Conservation (phyloP, 345 rosid species). For the Eucalyptus viminalis region DNA sequence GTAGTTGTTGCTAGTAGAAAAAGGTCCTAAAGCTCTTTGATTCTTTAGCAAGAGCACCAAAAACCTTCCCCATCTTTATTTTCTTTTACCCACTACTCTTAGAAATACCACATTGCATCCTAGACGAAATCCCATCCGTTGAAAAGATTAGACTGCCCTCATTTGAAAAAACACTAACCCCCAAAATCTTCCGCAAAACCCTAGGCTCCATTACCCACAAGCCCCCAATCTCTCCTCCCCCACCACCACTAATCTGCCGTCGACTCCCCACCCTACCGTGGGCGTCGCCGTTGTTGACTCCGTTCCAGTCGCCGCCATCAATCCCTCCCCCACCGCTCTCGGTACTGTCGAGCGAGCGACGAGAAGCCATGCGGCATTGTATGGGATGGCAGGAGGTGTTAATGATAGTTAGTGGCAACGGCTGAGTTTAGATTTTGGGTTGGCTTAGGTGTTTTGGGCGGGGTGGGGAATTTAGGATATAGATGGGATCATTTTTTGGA, state of each 20-base stretch:
- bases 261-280: neutral
- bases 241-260: neutral
- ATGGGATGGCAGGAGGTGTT: neutral
- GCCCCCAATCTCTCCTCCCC: neutral
- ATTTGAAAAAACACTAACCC: neutral
- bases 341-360: neutral
- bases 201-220: neutral
- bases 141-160: neutral
- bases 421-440: neutral
- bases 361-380: neutral
- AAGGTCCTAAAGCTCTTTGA: neutral
- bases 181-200: neutral
- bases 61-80: neutral
- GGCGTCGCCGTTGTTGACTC: neutral
- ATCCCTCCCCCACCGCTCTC: neutral
- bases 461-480: neutral
- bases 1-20: neutral
- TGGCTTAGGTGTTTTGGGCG: neutral
- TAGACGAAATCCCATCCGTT: neutral
- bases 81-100: neutral
- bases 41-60: neutral
- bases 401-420: neutral
- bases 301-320: neutral
- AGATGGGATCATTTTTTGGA: neutral
- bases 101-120: neutral